Conservation (phyloP, 805 yeast genomes). For the Pichia insulana region DNA sequence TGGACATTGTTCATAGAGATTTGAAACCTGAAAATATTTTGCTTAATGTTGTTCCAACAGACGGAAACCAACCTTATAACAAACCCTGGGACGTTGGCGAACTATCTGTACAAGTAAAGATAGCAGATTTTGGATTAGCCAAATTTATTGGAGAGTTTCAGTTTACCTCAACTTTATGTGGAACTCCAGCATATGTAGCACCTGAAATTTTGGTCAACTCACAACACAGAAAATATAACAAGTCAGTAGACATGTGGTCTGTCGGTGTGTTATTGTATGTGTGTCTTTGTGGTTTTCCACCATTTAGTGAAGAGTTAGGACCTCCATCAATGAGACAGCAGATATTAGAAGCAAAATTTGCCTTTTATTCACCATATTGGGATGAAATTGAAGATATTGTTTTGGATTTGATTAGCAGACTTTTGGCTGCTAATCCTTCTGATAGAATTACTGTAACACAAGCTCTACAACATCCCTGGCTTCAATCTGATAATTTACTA, state of each 20-base stretch:
- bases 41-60: conserved; percentile 37
- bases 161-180: conserved; percentile 73
- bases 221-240: conserved; percentile 47
- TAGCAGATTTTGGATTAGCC: conserved; percentile 76
- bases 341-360: conserved; percentile 55
- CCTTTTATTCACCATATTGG: conserved; percentile 76
- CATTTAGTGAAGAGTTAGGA: conserved; percentile 72
- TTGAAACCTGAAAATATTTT: conserved; percentile 88
- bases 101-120: conserved; percentile 54
- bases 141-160: conserved; percentile 62
- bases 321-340: conserved; percentile 77
- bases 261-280: conserved; percentile 72
- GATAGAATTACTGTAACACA: conserved; percentile 34
- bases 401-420: conserved; percentile 53
- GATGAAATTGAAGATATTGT: conserved; percentile 60
- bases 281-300: conserved; percentile 78
- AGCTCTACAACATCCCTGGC: conserved; percentile 39
- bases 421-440: conserved; percentile 47
- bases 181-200: conserved; percentile 83
- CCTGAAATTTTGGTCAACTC: conserved; percentile 61
- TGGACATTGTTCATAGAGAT: conserved; percentile 90
- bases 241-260: conserved; percentile 76
- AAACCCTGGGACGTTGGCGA: conserved; percentile 54
- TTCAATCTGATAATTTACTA: conserved; percentile 11
- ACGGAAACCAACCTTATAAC: conserved; percentile 7